Base-by-base conservation (phyloP, 2,329 filamentous ascomycete species). In the Sarocladium oryzae region DNA sequence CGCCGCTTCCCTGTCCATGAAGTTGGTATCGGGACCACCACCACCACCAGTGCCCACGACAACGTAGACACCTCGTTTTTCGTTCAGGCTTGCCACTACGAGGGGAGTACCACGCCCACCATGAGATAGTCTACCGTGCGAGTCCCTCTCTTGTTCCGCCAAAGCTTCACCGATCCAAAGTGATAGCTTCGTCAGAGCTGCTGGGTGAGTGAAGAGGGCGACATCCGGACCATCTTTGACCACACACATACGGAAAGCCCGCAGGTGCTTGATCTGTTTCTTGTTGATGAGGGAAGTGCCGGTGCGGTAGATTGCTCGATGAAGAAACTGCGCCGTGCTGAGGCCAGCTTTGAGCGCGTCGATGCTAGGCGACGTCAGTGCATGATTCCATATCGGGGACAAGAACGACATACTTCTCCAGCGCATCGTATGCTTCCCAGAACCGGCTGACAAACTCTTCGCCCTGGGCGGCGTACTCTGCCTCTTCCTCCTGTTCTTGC, bases 211-310 rank as follows among this genome's bases (percentile, higher is more conserved):
- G 69, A 99, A 99, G 10, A 97, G 78, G n/a, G 80, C 72, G 0
- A 95, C 86, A 60, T 97, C 93, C 1, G 91, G 89, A 0, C 92
- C 90, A 62, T 97, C 93, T 64, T 95, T 96, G 59, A 99, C 90
- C 3, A 97, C 87, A 30, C 88, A 95, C 78, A 99, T 90, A 48
- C 93, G 88, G 66, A 97, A 99, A 1, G 92, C 88, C 45, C 89
- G 84, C 15, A 99, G 75, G 65, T 96, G 90, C 33, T 89, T 88
- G 63, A 99, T 95, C 61, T 96, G 91, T 53, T 88, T 86, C 71
- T 99, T 99, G 57, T 89, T 88, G 54, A 99, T 87, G 24, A 99
- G 77, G 0, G 88, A 86, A 1, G 90, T 95, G 33, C 93, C 93
- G 0, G 92, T 96, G 45, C 89, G 87, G 55, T 96, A 88, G 55